phyloP scores from a whole-genome alignment of 2,329 filamentous ascomycete species.

The Exutisphaerella laricina region DNA sequence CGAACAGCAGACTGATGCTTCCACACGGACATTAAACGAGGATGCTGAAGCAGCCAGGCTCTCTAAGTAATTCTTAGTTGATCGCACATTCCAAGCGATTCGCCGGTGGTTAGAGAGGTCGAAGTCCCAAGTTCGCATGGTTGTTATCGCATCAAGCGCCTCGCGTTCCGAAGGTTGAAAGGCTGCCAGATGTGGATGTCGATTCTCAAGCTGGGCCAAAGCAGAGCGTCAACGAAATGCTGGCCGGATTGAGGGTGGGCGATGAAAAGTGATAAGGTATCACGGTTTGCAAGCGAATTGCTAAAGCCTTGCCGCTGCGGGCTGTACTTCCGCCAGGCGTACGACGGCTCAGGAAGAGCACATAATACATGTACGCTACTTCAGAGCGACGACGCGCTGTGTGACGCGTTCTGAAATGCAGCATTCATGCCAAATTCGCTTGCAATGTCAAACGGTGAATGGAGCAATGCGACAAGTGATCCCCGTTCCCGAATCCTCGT shows the following conservation, averaged over 20 bases:
- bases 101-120: not conserved
- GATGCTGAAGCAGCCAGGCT: too few species aligned
- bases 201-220: constrained; percentile 1
- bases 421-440: too few species aligned
- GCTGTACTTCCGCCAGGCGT: not conserved
- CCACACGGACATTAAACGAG: too few species aligned
- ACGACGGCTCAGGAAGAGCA: too few species aligned
- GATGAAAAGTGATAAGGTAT: not conserved
- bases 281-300: too few species aligned
- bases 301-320: not conserved
- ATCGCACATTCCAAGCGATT: constrained; percentile 28
- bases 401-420: too few species aligned
- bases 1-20: not conserved
- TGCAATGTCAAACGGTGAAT: too few species aligned
- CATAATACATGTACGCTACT: too few species aligned
- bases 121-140: constrained; percentile 23
- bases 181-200: constrained; percentile 7
- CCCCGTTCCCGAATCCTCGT: too few species aligned
- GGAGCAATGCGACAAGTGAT: too few species aligned
- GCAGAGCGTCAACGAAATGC: constrained; percentile 29
- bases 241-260: constrained; percentile 24
- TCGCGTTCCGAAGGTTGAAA: constrained; percentile 25
- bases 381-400: too few species aligned
- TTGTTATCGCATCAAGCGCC: constrained; percentile 22
- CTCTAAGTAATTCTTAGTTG: not conserved